Evolutionary conservation across 495 filamentous ascomycete species (phyloP).

Genomic region (Emericellopsis terricola): DNA sequence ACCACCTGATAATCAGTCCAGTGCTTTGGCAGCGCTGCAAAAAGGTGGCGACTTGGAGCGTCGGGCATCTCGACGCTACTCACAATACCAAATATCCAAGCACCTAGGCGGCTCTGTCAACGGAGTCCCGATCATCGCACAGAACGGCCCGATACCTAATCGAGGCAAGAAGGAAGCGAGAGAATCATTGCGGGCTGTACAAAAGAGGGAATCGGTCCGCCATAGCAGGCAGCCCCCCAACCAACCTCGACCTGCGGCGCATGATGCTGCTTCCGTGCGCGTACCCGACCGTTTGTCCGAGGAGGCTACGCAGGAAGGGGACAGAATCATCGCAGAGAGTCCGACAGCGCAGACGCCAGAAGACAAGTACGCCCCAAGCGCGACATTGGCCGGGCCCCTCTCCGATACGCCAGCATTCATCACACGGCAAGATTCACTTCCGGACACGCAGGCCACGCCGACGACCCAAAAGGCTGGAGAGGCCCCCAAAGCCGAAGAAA

Average conservation of each 20-base stretch:
- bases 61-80: slow-evolving; percentile 82
- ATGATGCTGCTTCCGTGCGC: slow-evolving; percentile 44
- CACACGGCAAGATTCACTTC: slow-evolving; percentile 8
- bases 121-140: slow-evolving; percentile 72
- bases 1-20: slow-evolving; percentile 65
- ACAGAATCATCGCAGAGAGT: slow-evolving; percentile 23
- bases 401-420: slow-evolving; percentile 18
- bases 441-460: slow-evolving; percentile 9
- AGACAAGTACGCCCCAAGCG: slow-evolving; percentile 35
- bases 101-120: slow-evolving; percentile 66
- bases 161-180: slow-evolving; percentile 63
- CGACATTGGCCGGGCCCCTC: slow-evolving; percentile 32
- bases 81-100: slow-evolving; percentile 87
- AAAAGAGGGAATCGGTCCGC: slow-evolving; percentile 49
- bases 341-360: slow-evolving; percentile 37
- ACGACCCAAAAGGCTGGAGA: slow-evolving; percentile 9
- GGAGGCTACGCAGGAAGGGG: slow-evolving; percentile 24
- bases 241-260: slow-evolving; percentile 11
- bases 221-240: slow-evolving; percentile 37
- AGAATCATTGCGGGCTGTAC: slow-evolving; percentile 85
- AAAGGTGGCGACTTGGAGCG: slow-evolving; percentile 83
- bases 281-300: slow-evolving; percentile 49
- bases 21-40: slow-evolving; percentile 81
- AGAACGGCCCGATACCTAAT: slow-evolving; percentile 77
- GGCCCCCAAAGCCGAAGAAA: slow-evolving; percentile 5